These are phyloP conservation scores for Phytophthora sp. DNA, from an alignment of 352 stramenopile species.

Conservation along the genomic window DNA sequence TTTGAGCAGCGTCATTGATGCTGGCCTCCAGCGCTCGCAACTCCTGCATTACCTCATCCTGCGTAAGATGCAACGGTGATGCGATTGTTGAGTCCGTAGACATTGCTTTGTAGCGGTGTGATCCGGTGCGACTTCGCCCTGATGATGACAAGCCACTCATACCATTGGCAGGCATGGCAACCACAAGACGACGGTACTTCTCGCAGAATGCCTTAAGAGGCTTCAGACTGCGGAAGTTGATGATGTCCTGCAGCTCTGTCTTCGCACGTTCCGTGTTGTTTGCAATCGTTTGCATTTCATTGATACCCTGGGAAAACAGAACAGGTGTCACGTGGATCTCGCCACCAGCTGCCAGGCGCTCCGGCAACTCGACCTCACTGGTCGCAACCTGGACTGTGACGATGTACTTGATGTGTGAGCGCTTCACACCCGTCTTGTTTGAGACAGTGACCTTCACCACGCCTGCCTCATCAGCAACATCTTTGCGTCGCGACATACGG, in stretches of 20 bases:
- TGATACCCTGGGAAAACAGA: slow-evolving; percentile 93
- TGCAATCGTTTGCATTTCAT: slow-evolving; percentile 95
- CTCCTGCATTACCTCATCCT: slow-evolving; percentile 76
- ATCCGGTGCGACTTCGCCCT: slow-evolving; percentile 34
- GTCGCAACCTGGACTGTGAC: slow-evolving; percentile 84
- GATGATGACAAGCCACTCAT: slow-evolving; percentile 38
- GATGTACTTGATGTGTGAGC: slow-evolving; percentile 82
- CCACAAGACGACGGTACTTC: slow-evolving; percentile 75
- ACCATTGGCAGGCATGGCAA: slow-evolving; percentile 54
- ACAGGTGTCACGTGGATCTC: slow-evolving; percentile 86
- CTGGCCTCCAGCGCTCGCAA: slow-evolving; percentile 64
- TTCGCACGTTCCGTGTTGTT: slow-evolving; percentile 92
- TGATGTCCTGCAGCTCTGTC: slow-evolving; percentile 89
- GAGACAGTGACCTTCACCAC: slow-evolving; percentile 83
- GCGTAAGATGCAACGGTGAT: slow-evolving; percentile 61
- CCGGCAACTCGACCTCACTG: slow-evolving; percentile 75
- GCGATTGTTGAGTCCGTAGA: slow-evolving; percentile 54
- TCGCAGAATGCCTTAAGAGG: slow-evolving; percentile 84
- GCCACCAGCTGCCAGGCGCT: slow-evolving; percentile 66
- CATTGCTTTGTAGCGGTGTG: slow-evolving; percentile 63
- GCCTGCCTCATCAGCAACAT: slow-evolving; percentile 71
- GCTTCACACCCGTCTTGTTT: slow-evolving; percentile 60
- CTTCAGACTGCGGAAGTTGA: slow-evolving; percentile 89
- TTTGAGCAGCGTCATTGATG: slow-evolving; percentile 82
- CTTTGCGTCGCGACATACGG: slow-evolving; percentile 83